These are phyloP conservation scores for Intubia oerlemansii DNA, from an alignment of 2,329 filamentous ascomycete genomes.

Conservation along the genomic window DNA sequence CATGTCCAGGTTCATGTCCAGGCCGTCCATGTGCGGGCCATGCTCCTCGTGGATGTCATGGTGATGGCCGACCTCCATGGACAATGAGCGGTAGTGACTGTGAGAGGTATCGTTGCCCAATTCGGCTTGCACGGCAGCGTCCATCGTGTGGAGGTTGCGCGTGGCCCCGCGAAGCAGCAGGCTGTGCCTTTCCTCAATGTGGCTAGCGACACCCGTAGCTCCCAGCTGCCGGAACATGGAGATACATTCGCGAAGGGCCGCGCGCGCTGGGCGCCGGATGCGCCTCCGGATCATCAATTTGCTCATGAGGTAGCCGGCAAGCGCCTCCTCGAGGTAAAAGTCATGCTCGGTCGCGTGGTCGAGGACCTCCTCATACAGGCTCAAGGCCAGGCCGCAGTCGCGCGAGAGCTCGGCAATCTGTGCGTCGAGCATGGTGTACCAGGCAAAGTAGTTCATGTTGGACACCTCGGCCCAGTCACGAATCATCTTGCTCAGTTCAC, in stretches of 20 bases:
- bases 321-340: constrained; percentile 49
- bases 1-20: neutral
- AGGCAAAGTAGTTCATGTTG: constrained; percentile 49
- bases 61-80: constrained; percentile 21
- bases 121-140: constrained; percentile 45
- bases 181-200: constrained; percentile 46
- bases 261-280: constrained; percentile 44
- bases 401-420: constrained; percentile 42
- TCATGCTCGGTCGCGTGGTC: constrained; percentile 49
- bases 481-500: constrained; percentile 35
- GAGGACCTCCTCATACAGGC: constrained; percentile 46
- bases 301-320: constrained; percentile 53
- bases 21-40: neutral
- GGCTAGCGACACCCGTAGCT: constrained; percentile 45
- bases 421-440: constrained; percentile 46
- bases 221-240: constrained; percentile 47
- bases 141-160: constrained; percentile 33
- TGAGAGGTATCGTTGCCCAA: constrained; percentile 35
- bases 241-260: constrained; percentile 46
- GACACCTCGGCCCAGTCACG: constrained; percentile 41
- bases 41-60: constrained; percentile 17
- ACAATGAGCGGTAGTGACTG: constrained; percentile 23
- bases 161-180: constrained; percentile 42
- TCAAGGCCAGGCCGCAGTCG: constrained; percentile 35
- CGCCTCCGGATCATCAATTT: constrained; percentile 45